phyloP scores from a whole-genome alignment of 225 moss, liverwort and hornwort genomes.

The Sphagnum tenellum region DNA sequence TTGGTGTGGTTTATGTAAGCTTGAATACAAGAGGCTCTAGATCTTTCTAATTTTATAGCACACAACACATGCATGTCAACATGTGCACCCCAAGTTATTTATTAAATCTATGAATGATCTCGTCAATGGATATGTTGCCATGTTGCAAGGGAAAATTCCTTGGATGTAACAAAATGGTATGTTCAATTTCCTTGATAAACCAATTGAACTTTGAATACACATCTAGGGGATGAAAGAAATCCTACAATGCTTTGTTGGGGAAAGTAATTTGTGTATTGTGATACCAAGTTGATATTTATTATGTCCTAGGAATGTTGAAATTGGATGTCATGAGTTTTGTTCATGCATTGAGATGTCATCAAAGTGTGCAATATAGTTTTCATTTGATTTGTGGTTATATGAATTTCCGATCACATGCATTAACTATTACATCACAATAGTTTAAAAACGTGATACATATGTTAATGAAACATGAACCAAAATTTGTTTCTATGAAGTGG shows the following conservation, averaged over 20 bases:
- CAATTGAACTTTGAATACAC: too few relatives aligned
- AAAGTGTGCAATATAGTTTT: too few relatives aligned
- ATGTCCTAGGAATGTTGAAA: too few relatives aligned
- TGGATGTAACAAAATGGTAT: slow-evolving; percentile 79
- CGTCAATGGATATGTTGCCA: slow-evolving; percentile 60
- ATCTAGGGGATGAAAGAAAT: too few relatives aligned
- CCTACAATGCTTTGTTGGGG: too few relatives aligned
- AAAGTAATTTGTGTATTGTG: too few relatives aligned
- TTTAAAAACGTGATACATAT: slow-evolving; percentile 96
- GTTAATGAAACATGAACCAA: slow-evolving; percentile 84
- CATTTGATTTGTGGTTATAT: too few relatives aligned
- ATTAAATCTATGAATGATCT: slow-evolving; percentile 82
- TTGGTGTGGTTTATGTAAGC: slow-evolving; percentile 27
- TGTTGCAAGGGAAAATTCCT: slow-evolving; percentile 76
- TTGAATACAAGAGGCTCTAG: slow-evolving; percentile 67
- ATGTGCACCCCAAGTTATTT: slow-evolving; percentile 62
- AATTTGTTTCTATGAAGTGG: slow-evolving; percentile 79
- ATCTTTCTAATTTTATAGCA: slow-evolving; percentile 72
- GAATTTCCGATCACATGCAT: slow-evolving; percentile 42
- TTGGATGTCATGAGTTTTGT: too few relatives aligned
- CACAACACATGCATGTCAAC: slow-evolving; percentile 90
- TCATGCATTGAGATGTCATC: too few relatives aligned
- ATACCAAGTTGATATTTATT: too few relatives aligned
- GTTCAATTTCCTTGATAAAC: too few relatives aligned
- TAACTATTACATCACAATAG: slow-evolving; percentile 92